Base-by-base conservation (phyloP, 768 basidiomycete genomes). In the Tulasnella sp. region DNA sequence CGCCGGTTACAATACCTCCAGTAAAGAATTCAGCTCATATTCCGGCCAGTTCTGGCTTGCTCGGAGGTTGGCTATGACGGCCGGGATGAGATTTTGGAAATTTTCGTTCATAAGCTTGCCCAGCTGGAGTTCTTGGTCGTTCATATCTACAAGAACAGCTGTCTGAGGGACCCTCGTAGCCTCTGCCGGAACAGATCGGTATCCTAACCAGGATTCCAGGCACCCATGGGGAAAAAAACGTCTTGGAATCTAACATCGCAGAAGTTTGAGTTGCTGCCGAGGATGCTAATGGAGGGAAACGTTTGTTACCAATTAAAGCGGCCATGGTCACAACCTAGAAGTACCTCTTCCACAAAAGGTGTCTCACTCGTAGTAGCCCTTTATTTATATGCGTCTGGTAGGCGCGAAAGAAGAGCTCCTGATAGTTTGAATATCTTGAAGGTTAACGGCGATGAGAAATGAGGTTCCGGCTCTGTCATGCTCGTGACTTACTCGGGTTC, bases 21-120 rank as follows among this genome's bases (percentile, higher is more conserved):
- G 54, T n/a, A 54, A 54, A 24, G 54, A 22, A 22, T 54, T 22
- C 6, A 54, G n/a, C 54, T 54, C 54, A n/a, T 54, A 24, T 24
- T 54, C 24, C 24, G 54, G 24, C 54, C 54, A 54, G 2, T n/a
- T 54, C n/a, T 54, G 54, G 24, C 54, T 54, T 54, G 9, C 0
- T 7, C 54, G 54, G 7, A 54, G 22, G 9, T 22, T 11, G 24
- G 54, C 22, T 54, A 24, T 22, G 7, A 54, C 6, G 54, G 54
- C 54, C n/a, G 22, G 54, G 5, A 54, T n/a, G 54, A 54, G 22
- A n/a, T 54, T 12, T 54, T 54, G 54, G 8, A 54, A 24, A n/a
- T 54, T 54, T 24, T 54, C 54, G n/a, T 54, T 54, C 54, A 54
- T 54, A n/a, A 54, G 54, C n/a, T 54, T n/a, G n/a, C 54, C 54